These are phyloP conservation scores for Leccinum pachyderme DNA, from an alignment of 1,284 basidiomycete genomes.

Conservation along the genomic window DNA sequence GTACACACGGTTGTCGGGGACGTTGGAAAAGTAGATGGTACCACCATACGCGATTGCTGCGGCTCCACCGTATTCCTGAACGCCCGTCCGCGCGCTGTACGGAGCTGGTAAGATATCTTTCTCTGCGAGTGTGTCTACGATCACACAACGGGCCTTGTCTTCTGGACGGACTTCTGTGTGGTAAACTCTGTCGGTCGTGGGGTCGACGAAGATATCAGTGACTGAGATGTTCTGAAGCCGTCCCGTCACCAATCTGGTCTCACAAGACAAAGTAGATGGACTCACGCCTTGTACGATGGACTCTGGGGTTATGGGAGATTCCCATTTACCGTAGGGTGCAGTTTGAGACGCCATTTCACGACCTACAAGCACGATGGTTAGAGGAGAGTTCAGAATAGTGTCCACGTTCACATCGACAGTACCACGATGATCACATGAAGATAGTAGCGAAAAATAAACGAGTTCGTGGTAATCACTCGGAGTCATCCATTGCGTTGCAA, in stretches of 20 bases:
- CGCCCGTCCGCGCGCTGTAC: constrained; percentile 38
- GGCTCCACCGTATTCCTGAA: constrained; percentile 43
- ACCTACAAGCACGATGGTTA: background rate
- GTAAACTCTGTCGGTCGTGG: constrained; percentile 31
- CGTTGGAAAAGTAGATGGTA: constrained; percentile 38
- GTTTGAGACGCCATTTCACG: constrained; percentile 20
- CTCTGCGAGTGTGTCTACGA: constrained; percentile 23
- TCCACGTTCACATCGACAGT: background rate
- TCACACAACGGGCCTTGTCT: constrained; percentile 34
- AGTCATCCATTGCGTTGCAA: too few relatives aligned
- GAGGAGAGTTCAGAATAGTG: background rate
- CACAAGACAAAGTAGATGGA: background rate
- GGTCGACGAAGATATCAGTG: constrained; percentile 36
- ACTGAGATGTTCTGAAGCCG: constrained; percentile 26
- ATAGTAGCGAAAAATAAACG: background rate
- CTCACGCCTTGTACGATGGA: constrained; percentile 50
- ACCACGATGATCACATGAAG: background rate
- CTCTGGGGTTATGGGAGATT: constrained; percentile 55
- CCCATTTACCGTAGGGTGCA: constrained; percentile 61
- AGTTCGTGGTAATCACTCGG: too few relatives aligned
- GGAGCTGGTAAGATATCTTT: constrained; percentile 33
- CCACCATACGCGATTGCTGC: constrained; percentile 32
- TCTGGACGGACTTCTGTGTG: constrained; percentile 41
- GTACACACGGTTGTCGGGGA: constrained; percentile 25
- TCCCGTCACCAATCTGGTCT: background rate